These are phyloP conservation scores for Saxophila tyrrhenica DNA, from an alignment of 495 filamentous ascomycete species.

Conservation along the genomic window DNA sequence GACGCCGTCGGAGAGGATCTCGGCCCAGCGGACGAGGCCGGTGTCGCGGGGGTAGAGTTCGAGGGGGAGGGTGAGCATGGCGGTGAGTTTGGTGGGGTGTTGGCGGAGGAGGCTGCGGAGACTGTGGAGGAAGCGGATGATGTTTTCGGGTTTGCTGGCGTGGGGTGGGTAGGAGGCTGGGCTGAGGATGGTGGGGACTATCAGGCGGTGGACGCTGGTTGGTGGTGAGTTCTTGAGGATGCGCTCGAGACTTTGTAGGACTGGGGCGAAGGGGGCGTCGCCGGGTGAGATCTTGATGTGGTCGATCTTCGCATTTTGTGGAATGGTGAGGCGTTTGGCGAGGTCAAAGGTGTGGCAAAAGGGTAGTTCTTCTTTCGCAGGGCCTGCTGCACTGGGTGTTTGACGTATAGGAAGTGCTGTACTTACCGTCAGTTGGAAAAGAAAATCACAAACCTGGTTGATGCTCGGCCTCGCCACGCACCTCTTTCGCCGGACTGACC, in stretches of 20 bases:
- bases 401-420: slow-evolving; percentile 13
- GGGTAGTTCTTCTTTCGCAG: slow-evolving; percentile 14
- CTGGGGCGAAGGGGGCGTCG: slow-evolving; percentile 44
- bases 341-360: slow-evolving; percentile 92
- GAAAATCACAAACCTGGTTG: not conserved
- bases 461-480: slow-evolving; percentile 20
- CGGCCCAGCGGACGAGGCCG: slow-evolving; percentile 78
- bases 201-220: slow-evolving; percentile 61
- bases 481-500: slow-evolving; percentile 53
- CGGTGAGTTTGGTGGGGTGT: slow-evolving; percentile 53
- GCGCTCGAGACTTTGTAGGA: slow-evolving; percentile 49
- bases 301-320: slow-evolving; percentile 41
- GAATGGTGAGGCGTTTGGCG: slow-evolving; percentile 63
- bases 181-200: slow-evolving; percentile 73
- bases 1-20: slow-evolving; percentile 74
- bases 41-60: slow-evolving; percentile 68
- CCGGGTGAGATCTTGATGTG: slow-evolving; percentile 40
- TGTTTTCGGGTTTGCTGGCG: slow-evolving; percentile 51
- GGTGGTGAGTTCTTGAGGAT: slow-evolving; percentile 47
- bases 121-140: slow-evolving; percentile 76
- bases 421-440: slow-evolving; percentile 11
- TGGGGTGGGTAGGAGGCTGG: slow-evolving; percentile 67
- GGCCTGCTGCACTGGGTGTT: slow-evolving; percentile 10
- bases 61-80: slow-evolving; percentile 66
- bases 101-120: slow-evolving; percentile 62